phyloP scores from a whole-genome alignment of 768 basidiomycete species.

The Trametes cinnabarina region DNA sequence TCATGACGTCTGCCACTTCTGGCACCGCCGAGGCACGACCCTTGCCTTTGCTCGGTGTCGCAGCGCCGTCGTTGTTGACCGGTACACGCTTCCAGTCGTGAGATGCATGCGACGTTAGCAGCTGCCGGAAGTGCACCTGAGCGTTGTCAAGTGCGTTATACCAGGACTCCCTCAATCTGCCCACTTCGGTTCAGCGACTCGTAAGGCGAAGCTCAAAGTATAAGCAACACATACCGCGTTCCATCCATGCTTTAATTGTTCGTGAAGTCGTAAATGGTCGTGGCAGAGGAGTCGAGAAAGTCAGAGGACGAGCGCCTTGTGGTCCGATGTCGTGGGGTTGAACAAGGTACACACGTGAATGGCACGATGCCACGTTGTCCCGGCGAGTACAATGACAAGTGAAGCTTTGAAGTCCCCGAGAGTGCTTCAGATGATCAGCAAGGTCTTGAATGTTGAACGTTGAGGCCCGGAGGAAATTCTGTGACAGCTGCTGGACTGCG shows the following conservation, averaged over 20 bases:
- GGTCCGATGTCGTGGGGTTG: constrained; percentile 13
- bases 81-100: constrained; percentile 81
- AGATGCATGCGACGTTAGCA: constrained; percentile 68
- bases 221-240: constrained; percentile 46
- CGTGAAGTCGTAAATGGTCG: constrained; percentile 9
- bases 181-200: neutral
- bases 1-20: constrained; percentile 67
- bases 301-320: constrained; percentile 3
- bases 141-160: constrained; percentile 70
- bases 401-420: neutral
- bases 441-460: too few relatives aligned
- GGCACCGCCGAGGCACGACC: constrained; percentile 49
- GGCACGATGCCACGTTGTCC: constrained; percentile 14
- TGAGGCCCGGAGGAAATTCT: too few relatives aligned
- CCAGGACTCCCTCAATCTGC: constrained; percentile 82
- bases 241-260: constrained; percentile 47
- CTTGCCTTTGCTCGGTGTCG: constrained; percentile 60
- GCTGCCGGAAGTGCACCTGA: constrained; percentile 72
- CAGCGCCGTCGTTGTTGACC: constrained; percentile 36
- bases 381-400: constrained; percentile 6
- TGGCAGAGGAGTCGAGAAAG: constrained; percentile 3
- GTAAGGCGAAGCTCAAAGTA: neutral
- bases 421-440: too few relatives aligned
- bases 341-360: constrained; percentile 12
- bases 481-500: too few relatives aligned